Evolutionary conservation across 2,329 filamentous ascomycete genomes (phyloP).

Genomic region (Penicillium sp.): DNA sequence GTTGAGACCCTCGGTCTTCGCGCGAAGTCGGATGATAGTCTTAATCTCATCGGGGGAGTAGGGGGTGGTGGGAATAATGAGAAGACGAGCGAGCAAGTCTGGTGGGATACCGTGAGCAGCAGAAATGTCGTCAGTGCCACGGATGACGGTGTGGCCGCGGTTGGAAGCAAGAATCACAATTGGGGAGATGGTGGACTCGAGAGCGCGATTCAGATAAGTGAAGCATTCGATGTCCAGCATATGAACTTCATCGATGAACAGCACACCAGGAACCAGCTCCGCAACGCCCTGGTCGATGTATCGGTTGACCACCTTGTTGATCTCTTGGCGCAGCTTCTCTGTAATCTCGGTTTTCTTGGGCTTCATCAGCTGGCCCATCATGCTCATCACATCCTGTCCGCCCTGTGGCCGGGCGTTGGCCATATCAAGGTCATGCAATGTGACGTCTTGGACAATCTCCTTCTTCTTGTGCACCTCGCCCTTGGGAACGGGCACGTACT

Average conservation of each 20-base stretch:
- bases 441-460: slow-evolving; percentile 98
- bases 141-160: slow-evolving; percentile 89
- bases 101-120: slow-evolving; percentile 92
- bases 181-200: slow-evolving; percentile 91
- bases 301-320: slow-evolving; percentile 99
- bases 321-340: slow-evolving; percentile 91
- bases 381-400: slow-evolving; percentile 99
- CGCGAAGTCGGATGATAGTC: slow-evolving; percentile 83
- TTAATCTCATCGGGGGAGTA: slow-evolving; percentile 90
- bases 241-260: slow-evolving; percentile 99
- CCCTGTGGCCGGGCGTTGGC: slow-evolving; percentile 94
- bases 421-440: slow-evolving; percentile 92
- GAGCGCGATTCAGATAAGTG: slow-evolving; percentile 96
- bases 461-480: slow-evolving; percentile 99
- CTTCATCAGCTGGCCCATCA: slow-evolving; percentile 99
- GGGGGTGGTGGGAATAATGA: slow-evolving; percentile 92
- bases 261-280: slow-evolving; percentile 93
- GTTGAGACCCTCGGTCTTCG: slow-evolving; percentile 77
- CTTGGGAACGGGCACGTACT: slow-evolving; percentile 98
- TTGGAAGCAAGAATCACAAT: slow-evolving; percentile 98
- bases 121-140: slow-evolving; percentile 76
- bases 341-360: slow-evolving; percentile 99
- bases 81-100: slow-evolving; percentile 88
- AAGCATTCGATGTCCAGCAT: slow-evolving; percentile 99
- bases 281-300: slow-evolving; percentile 99